Evolutionary conservation across 441 rosid genomes (phyloP), one percentile per base, ranked within the genome.

Genomic region (Syzygium syzygioides): DNA sequence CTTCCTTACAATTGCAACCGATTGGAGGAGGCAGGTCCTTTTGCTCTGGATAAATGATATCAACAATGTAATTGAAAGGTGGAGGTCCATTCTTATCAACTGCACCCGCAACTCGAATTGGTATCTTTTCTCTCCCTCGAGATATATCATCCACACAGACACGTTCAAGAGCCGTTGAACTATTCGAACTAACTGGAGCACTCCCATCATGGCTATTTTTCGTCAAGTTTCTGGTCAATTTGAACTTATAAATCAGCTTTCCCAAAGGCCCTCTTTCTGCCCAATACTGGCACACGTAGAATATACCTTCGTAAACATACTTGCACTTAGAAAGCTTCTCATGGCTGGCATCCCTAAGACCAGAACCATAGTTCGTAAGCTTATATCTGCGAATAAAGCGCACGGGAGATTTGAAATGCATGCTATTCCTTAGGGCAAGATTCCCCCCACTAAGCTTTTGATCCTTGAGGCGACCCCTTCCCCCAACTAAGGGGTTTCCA

Each of bases 361-460:
- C 76, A 48, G 52, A 3, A 50, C 71, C 66, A 1, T 80, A 56
- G 12, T 45, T 83, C 87, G 1, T 18, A 53, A 41, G 83, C 45
- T 37, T 25, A 76, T 76, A 76, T 41, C 84, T 37, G 6, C 88
- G 86, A 59, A 91, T 88, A 48, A 94, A 93, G 71, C 95, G 86
- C 1, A 94, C 91, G 0, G 90, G 93, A n/a, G 41, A 79, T 64
- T 34, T 87, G 6, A 11, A 55, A 7, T 79, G 87, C 91, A 91
- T 87, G 15, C 92, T 92, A 68, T 94, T 92, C 88, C 60, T 91
- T 85, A 94, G 41, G 2, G 95, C 94, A 37, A 93, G 92, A 30
- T 94, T 94, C 12, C 95, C 94, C 60, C 90, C 30, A 45, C 30
- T 66, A 5, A 93, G 91, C 45, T 86, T 90, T 55, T 94, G 94